phyloP scores from a whole-genome alignment of 2,329 filamentous ascomycete genomes.

The Nothophaeocryptopus gaeumannii region DNA sequence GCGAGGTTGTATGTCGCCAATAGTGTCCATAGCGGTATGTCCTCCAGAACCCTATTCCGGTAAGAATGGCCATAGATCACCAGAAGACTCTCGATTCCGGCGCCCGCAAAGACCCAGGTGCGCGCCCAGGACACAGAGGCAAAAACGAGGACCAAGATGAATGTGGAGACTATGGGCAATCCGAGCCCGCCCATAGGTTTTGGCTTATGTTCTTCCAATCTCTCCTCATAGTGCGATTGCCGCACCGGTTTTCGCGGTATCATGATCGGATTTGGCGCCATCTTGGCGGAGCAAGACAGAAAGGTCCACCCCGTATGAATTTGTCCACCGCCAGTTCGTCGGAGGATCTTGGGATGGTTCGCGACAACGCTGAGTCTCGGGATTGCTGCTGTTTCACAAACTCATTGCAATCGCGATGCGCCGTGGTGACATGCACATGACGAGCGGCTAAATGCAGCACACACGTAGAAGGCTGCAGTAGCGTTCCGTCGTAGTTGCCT shows the following conservation, averaged over 20 bases:
- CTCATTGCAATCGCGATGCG: too few relatives aligned
- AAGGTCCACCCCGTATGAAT: too few relatives aligned
- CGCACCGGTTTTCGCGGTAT: slow-evolving; percentile 19
- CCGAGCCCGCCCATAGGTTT: not conserved
- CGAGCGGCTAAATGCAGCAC: too few relatives aligned
- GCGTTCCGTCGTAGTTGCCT: too few relatives aligned
- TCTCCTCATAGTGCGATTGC: slow-evolving; percentile 6
- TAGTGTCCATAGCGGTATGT: slow-evolving; percentile 48
- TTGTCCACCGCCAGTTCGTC: too few relatives aligned
- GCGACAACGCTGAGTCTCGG: too few relatives aligned
- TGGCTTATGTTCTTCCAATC: slow-evolving; percentile 5
- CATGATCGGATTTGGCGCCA: slow-evolving; percentile 21
- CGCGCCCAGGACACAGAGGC: slow-evolving; percentile 23
- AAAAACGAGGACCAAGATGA: slow-evolving; percentile 15
- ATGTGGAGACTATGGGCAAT: slow-evolving; percentile 15
- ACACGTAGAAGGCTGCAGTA: too few relatives aligned
- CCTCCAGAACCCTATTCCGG: slow-evolving; percentile 42
- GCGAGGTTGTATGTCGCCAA: slow-evolving; percentile 47
- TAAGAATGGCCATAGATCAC: slow-evolving; percentile 25
- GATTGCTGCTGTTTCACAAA: too few relatives aligned
- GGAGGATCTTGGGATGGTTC: too few relatives aligned
- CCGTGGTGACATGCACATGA: too few relatives aligned
- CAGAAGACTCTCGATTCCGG: slow-evolving; percentile 27
- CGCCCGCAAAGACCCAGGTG: slow-evolving; percentile 30
- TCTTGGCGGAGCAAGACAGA: not conserved